Evolutionary conservation across 805 yeast species (phyloP), one percentile per base, ranked within the genome.

Genomic region (Spathaspora girioi): DNA sequence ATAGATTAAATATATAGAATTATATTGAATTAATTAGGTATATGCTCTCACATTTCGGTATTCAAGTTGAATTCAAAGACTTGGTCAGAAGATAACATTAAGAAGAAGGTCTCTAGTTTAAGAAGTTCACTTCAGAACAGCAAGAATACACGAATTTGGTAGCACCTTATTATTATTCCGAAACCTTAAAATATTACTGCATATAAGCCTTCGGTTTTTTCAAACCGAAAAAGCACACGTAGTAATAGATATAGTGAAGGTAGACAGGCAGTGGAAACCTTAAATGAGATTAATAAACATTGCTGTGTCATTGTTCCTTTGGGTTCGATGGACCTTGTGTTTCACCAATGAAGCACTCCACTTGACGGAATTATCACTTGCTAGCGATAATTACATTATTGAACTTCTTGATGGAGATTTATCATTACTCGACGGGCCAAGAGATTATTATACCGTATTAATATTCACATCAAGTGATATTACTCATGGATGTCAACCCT

Each of bases 381-480:
- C 49, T 17, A 44, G 49, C 11, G 56, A 54, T 5, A 59, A 73
- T 49, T 75, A 73, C 14, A 61, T 82, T 0, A 75, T 84, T 17
- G 67, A 66, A 5, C 68, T 81, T 19, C 61, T 66, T 0, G 70
- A 74, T 15, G 68, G 71, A 1, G 74, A 78, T 52, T 71, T 81
- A 43, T 49, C 59, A 2, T 42, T 79, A 1, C 64, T 80, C 31
- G 57, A 66, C 1, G 87, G 85, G 1, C 68, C 76, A 2, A 69
- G 82, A 47, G 83, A 79, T 45, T 79, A 82, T 63, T 80, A 65
- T 56, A 65, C 82, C 7, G 65, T 85, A 2, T 50, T 83, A 0
- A 64, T 78, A n/a, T 68, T 84, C 41, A 84, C 90, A 0, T 76
- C 88, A 2, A 60, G 76, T 0, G 63, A 62, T 40, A 68, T 67